phyloP scores from a whole-genome alignment of 2,329 filamentous ascomycete species.

The Fusarium sp. region DNA sequence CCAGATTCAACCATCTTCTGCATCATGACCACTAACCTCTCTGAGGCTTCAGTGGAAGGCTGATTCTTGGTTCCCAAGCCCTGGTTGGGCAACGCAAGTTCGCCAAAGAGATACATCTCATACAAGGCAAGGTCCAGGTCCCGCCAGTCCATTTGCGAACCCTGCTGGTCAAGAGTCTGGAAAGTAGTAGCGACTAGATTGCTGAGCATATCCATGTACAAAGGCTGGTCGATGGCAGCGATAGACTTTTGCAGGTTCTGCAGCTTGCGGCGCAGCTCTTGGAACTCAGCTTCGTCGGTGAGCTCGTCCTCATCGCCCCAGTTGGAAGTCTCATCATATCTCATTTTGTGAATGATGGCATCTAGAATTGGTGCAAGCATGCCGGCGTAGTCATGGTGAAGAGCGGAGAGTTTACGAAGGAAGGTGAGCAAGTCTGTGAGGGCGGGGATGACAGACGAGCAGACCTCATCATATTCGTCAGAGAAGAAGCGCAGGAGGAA shows the following conservation, averaged over 20 bases:
- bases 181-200: slow-evolving; percentile 91
- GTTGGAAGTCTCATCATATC: slow-evolving; percentile 92
- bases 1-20: slow-evolving; percentile 92
- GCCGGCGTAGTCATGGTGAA: slow-evolving; percentile 79
- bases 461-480: slow-evolving; percentile 98
- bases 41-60: slow-evolving; percentile 80
- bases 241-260: slow-evolving; percentile 93
- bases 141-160: slow-evolving; percentile 86
- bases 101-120: slow-evolving; percentile 96
- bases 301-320: slow-evolving; percentile 96
- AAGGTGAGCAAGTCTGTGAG: slow-evolving; percentile 93
- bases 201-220: slow-evolving; percentile 90
- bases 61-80: slow-evolving; percentile 88
- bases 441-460: slow-evolving; percentile 92
- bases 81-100: slow-evolving; percentile 88
- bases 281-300: slow-evolving; percentile 96
- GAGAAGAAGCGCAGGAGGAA: slow-evolving; percentile 93
- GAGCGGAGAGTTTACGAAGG: slow-evolving; percentile 79
- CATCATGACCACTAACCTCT: slow-evolving; percentile 92
- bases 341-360: slow-evolving; percentile 94
- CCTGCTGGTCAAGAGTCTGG: slow-evolving; percentile 78
- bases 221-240: slow-evolving; percentile 84
- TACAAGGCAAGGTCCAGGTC: slow-evolving; percentile 93
- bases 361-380: slow-evolving; percentile 91
- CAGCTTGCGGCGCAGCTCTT: slow-evolving; percentile 89